Evolutionary conservation across 2,329 filamentous ascomycete species (phyloP).

Genomic region (Colletotrichum viniferum): DNA sequence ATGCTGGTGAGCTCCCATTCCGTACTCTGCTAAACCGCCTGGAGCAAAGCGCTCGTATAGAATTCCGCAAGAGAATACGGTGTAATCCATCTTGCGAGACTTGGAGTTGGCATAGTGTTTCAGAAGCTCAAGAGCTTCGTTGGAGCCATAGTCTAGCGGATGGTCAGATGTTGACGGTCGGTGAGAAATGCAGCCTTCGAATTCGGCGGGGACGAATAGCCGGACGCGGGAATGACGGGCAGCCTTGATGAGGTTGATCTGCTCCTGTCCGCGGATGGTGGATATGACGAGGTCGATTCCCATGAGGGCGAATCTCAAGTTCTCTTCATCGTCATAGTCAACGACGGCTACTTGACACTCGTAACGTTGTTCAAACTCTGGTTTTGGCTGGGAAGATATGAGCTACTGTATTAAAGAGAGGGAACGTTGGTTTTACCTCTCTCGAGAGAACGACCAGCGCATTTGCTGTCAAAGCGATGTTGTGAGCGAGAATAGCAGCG

Average conservation of each 20-base stretch:
- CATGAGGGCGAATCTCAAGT: slow-evolving; percentile 68
- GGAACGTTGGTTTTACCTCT: slow-evolving; percentile 48
- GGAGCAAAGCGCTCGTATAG: slow-evolving; percentile 79
- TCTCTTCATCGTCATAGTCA: slow-evolving; percentile 65
- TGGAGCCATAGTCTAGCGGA: slow-evolving; percentile 64
- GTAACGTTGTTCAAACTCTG: slow-evolving; percentile 54
- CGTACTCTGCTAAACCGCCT: slow-evolving; percentile 63
- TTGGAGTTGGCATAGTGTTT: slow-evolving; percentile 53
- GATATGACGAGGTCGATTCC: slow-evolving; percentile 79
- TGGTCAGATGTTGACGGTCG: slow-evolving; percentile 54
- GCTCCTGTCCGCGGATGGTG: slow-evolving; percentile 69
- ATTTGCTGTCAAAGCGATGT: slow-evolving; percentile 68
- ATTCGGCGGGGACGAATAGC: slow-evolving; percentile 77
- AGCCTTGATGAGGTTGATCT: slow-evolving; percentile 75
- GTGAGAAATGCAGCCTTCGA: slow-evolving; percentile 67
- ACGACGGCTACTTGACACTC: slow-evolving; percentile 72
- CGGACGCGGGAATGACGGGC: slow-evolving; percentile 68
- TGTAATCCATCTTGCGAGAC: slow-evolving; percentile 64
- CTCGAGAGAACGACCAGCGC: slow-evolving; percentile 74
- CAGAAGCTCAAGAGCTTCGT: slow-evolving; percentile 60
- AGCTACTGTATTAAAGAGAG: not conserved
- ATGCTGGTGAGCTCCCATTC: slow-evolving; percentile 62
- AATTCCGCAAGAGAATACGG: slow-evolving; percentile 74
- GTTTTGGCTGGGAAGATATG: slow-evolving; percentile 47
- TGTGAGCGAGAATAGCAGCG: slow-evolving; percentile 50